Evolutionary conservation across 331 rosid species (phyloP).

Genomic region (Rosa hybrid): DNA sequence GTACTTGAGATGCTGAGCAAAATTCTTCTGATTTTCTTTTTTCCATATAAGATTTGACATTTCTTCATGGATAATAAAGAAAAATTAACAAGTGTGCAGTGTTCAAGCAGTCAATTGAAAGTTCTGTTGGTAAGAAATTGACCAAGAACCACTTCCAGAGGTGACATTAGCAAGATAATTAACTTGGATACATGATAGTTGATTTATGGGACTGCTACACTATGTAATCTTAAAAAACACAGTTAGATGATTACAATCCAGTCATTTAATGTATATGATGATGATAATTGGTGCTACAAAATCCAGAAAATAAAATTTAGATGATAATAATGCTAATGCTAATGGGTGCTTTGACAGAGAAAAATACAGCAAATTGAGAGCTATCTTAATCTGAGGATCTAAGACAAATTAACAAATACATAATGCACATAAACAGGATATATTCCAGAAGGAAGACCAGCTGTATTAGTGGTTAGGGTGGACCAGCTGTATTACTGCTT

Average conservation of each 20-base stretch:
- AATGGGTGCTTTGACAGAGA: background rate
- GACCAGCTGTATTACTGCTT: background rate
- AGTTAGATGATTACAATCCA: background rate
- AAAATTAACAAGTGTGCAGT: background rate
- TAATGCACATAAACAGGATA: background rate
- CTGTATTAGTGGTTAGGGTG: background rate
- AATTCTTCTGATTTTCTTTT: background rate
- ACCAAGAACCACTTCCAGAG: background rate
- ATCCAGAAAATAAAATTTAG: background rate
- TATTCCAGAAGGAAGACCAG: background rate
- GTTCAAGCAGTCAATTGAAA: background rate
- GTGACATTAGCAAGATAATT: slow-evolving; percentile 3
- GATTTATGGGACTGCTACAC: background rate
- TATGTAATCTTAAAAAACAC: background rate
- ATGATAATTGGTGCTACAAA: background rate
- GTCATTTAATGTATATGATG: background rate
- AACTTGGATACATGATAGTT: background rate
- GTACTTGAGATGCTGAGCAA: background rate
- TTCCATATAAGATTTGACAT: background rate
- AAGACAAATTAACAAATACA: background rate
- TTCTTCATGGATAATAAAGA: background rate
- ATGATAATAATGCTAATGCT: background rate
- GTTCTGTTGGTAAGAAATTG: background rate
- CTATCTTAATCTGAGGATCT: background rate
- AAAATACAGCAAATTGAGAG: background rate